Evolutionary conservation across 2,329 filamentous ascomycete genomes (phyloP).

Genomic region (Blumeriella jaapii): DNA sequence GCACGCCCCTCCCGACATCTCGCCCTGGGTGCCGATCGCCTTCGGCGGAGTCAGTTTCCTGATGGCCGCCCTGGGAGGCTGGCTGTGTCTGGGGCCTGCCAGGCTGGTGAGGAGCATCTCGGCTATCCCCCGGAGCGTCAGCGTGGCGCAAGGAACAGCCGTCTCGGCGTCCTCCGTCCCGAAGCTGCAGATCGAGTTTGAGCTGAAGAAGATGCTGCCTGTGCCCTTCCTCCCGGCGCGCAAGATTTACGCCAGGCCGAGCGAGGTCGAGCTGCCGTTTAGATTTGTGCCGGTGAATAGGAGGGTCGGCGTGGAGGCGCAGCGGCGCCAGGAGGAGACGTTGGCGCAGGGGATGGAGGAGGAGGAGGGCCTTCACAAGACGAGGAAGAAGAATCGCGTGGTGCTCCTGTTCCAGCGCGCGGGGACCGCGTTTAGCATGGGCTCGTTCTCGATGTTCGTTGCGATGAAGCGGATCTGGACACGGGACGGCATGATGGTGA

Average conservation of each 20-base stretch:
- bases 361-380: constrained; percentile 25
- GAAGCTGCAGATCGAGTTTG: constrained; percentile 40
- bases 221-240: constrained; percentile 22
- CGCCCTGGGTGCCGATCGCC: constrained; percentile 44
- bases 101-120: constrained; percentile 40
- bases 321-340: constrained; percentile 26
- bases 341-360: constrained; percentile 30
- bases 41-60: constrained; percentile 47
- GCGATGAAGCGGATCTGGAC: constrained; percentile 41
- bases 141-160: constrained; percentile 9
- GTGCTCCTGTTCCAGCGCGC: constrained; percentile 45
- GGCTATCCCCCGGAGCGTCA: constrained; percentile 19
- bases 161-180: constrained; percentile 3
- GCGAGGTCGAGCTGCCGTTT: constrained; percentile 13
- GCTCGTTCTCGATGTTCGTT: constrained; percentile 27
- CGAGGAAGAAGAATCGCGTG: constrained; percentile 44
- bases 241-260: constrained; percentile 16
- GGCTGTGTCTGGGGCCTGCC: constrained; percentile 45
- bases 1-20: constrained; percentile 38
- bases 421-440: constrained; percentile 30
- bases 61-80: constrained; percentile 48
- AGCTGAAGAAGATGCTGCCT: constrained; percentile 25
- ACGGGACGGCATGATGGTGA: constrained; percentile 43
- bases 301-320: constrained; percentile 11
- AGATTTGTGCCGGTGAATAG: constrained; percentile 24